These are phyloP conservation scores for Magnusiomyces tetraspermus DNA, from an alignment of 1,139 yeast species.

Conservation along the genomic window DNA sequence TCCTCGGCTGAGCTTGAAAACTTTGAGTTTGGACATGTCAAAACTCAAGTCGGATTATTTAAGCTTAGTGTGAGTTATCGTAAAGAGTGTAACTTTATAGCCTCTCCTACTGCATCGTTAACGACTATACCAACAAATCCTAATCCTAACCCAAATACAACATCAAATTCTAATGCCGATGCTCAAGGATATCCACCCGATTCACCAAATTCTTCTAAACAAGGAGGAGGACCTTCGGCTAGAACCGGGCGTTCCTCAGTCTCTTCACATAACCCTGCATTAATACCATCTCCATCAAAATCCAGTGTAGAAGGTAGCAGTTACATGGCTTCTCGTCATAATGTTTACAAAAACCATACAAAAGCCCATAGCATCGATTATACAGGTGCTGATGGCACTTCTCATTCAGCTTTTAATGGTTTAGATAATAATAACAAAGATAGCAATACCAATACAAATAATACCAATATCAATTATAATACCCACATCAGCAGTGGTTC, in stretches of 20 bases:
- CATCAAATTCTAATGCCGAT: too few relatives aligned
- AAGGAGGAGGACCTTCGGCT: neutral
- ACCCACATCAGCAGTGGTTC: neutral
- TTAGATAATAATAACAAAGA: neutral
- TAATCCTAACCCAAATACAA: too few relatives aligned
- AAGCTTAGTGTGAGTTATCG: slow-evolving; percentile 73
- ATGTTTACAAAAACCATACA: slow-evolving; percentile 9
- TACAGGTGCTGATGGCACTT: neutral
- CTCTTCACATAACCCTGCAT: neutral
- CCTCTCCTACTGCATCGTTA: neutral
- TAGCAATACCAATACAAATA: too few relatives aligned
- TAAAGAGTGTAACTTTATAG: slow-evolving; percentile 51
- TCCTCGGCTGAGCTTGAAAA: slow-evolving; percentile 51
- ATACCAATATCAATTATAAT: too few relatives aligned
- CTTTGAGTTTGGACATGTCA: slow-evolving; percentile 56
- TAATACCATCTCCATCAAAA: slow-evolving; percentile 6
- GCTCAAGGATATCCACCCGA: neutral
- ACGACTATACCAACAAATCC: too few relatives aligned
- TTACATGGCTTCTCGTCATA: slow-evolving; percentile 9
- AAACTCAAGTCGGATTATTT: slow-evolving; percentile 65
- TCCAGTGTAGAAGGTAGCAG: slow-evolving; percentile 11
- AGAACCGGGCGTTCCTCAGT: neutral
- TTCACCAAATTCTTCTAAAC: neutral
- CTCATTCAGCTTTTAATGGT: neutral
- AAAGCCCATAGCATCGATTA: slow-evolving; percentile 4